phyloP scores from a whole-genome alignment of 1,284 basidiomycete genomes.

The Irpex sp. region DNA sequence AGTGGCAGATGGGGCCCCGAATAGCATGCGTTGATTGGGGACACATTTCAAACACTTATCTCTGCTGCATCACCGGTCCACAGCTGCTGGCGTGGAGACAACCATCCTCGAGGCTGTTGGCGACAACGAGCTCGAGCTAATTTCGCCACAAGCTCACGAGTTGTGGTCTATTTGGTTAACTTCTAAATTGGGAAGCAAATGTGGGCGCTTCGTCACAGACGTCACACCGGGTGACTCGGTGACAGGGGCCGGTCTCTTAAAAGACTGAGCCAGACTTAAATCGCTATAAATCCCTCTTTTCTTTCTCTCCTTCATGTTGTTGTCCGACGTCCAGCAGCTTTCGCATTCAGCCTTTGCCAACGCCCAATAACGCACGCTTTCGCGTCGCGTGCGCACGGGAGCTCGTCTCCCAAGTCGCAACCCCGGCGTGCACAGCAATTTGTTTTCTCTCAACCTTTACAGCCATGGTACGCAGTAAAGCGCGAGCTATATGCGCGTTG shows the following conservation, averaged over 20 bases:
- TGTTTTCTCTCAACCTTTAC: conserved; percentile 1
- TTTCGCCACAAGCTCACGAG: conserved; percentile 14
- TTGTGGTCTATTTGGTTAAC: conserved; percentile 6
- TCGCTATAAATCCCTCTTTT: neutral
- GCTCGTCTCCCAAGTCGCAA: conserved; percentile 17
- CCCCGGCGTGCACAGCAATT: conserved; percentile 20
- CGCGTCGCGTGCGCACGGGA: conserved; percentile 28
- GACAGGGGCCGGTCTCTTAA: conserved; percentile 9
- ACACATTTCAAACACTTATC: conserved; percentile 5
- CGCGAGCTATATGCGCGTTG: neutral
- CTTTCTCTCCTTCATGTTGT: conserved; percentile 5
- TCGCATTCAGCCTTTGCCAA: conserved; percentile 17
- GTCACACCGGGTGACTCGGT: neutral
- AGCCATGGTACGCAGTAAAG: conserved; percentile 20
- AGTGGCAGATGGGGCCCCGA: neutral
- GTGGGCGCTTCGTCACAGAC: neutral
- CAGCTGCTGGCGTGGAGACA: neutral
- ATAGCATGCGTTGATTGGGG: neutral
- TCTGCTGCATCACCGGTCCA: neutral
- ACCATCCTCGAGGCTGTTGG: conserved; percentile 3
- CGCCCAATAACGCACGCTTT: conserved; percentile 28
- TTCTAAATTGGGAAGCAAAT: neutral
- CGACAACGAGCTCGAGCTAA: conserved; percentile 7
- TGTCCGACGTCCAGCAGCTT: conserved; percentile 13
- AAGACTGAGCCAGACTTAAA: conserved; percentile 5